Base-by-base conservation (phyloP, 805 yeast genomes). In the Saccharomycopsis schoenii region DNA sequence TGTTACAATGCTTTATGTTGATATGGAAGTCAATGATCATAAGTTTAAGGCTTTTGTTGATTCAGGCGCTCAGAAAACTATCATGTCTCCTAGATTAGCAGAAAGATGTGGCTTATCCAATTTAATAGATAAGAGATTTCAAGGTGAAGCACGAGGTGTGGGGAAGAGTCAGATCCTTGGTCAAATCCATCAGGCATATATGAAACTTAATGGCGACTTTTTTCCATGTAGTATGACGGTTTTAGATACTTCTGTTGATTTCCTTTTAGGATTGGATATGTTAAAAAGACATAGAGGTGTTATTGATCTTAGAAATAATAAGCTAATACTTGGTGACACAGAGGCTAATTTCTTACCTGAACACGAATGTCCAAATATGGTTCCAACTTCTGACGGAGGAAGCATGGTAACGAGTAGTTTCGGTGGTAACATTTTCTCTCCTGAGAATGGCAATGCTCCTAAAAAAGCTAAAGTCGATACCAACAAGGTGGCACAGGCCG, bases 11-110 rank as follows among this genome's bases (percentile, higher is more conserved):
- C 78, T 94, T 47, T 93, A 86, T 72, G 83, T 94, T 15, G 78
- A 84, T 60, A 78, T 90, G 50, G 85, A 83, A 66, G 86, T 93
- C 42, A 92, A 94, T 68, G 93, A 94, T 1, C 77, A 79, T 55
- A 84, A 85, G 24, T 86, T 91, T 2, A 89, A 89, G 70, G 98
- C 98, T 0, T 90, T 94, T 75, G 96, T 94, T 4, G 99, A 94
- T 71, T 84, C 97, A 0, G 99, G 99, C 1, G 98, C 99, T 0
- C 97, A 91, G 71, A 77, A 83, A 36, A 91, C 99, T 0, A 85
- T 94, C 50, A 83, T 94, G 68, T 84, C 91, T 39, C 88, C 96
- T 1, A 75, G 77, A 51, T 76, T 92, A 65, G 97, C 96, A 0
- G 88, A 86, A 64, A 74, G 77, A 56, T 82, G 92, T 62, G 88